phyloP scores from a whole-genome alignment of 2,329 filamentous ascomycete genomes.

The Didymella pomorum region DNA sequence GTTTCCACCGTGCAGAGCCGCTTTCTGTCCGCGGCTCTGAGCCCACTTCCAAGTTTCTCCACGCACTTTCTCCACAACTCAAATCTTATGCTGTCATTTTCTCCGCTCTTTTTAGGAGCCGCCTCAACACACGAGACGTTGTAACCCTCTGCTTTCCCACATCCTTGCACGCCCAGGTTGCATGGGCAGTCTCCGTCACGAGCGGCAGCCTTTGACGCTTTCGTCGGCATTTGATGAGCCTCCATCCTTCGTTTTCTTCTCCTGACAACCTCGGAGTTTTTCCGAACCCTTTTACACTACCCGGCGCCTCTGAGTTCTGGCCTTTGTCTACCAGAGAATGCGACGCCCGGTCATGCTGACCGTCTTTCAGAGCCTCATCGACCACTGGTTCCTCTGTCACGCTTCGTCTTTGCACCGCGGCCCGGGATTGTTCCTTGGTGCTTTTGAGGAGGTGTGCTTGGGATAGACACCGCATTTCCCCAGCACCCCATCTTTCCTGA shows the following conservation, averaged over 20 bases:
- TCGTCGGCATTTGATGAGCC: conserved; percentile 23
- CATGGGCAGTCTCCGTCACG: conserved; percentile 24
- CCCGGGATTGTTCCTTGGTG: conserved; percentile 26
- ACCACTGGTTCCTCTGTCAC: conserved; percentile 33
- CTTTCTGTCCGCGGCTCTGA: conserved; percentile 28
- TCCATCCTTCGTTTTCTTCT: conserved; percentile 18
- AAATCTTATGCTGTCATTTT: conserved; percentile 22
- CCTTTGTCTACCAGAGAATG: conserved; percentile 24
- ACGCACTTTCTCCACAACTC: conserved; percentile 25
- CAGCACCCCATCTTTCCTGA: neutral
- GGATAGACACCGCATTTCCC: conserved; percentile 24
- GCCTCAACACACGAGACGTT: conserved; percentile 17
- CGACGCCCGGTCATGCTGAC: conserved; percentile 39
- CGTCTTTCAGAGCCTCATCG: conserved; percentile 32
- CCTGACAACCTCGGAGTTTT: conserved; percentile 16
- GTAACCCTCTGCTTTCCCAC: conserved; percentile 24
- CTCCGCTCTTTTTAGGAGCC: conserved; percentile 19
- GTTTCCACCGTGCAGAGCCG: conserved; percentile 49
- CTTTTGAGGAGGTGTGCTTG: conserved; percentile 33
- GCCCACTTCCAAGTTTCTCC: conserved; percentile 26
- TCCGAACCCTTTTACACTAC: conserved; percentile 17
- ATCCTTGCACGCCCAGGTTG: conserved; percentile 25
- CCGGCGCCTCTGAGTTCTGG: conserved; percentile 9
- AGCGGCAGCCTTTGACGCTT: conserved; percentile 25
- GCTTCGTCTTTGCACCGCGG: conserved; percentile 30